A percentile compares a stretch with the other conserved stretches of the same genome.
phyloP scores from a whole-genome alignment of 306 rosid species.

The Malus asiatica region DNA sequence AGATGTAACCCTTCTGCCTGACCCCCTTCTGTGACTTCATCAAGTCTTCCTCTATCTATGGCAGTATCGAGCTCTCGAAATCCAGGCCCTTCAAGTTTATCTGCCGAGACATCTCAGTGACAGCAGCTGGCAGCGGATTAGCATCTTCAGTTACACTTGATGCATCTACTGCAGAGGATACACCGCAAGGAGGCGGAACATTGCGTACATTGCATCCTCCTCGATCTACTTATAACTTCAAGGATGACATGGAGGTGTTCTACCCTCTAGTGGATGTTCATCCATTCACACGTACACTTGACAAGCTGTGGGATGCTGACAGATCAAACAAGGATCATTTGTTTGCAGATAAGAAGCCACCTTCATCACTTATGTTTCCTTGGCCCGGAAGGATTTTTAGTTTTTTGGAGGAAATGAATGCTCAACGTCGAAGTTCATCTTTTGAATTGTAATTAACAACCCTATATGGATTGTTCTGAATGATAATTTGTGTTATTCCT shows the following conservation, averaged over 20 bases:
- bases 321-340: slow-evolving; percentile 68
- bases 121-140: slow-evolving; percentile 45
- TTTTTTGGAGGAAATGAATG: slow-evolving; percentile 7
- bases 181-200: slow-evolving; percentile 66
- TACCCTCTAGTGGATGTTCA: slow-evolving; percentile 98
- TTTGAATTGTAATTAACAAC: slow-evolving; percentile 12
- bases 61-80: slow-evolving; percentile 50
- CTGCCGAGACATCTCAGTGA: slow-evolving; percentile 29
- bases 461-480: not conserved
- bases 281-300: slow-evolving; percentile 72
- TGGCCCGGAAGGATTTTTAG: slow-evolving; percentile 43
- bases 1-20: slow-evolving; percentile 96
- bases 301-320: slow-evolving; percentile 74
- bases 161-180: slow-evolving; percentile 56
- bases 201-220: slow-evolving; percentile 77
- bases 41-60: slow-evolving; percentile 49
- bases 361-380: slow-evolving; percentile 55
- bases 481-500: not conserved
- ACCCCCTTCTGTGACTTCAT: slow-evolving; percentile 80
- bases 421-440: slow-evolving; percentile 9
- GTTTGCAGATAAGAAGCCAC: slow-evolving; percentile 57
- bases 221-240: slow-evolving; percentile 65
- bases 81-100: slow-evolving; percentile 54
- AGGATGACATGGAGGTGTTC: slow-evolving; percentile 98
- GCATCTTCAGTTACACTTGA: slow-evolving; percentile 35